phyloP scores from a whole-genome alignment of 1,139 yeast species.

The Magnusiomyces sp. region DNA sequence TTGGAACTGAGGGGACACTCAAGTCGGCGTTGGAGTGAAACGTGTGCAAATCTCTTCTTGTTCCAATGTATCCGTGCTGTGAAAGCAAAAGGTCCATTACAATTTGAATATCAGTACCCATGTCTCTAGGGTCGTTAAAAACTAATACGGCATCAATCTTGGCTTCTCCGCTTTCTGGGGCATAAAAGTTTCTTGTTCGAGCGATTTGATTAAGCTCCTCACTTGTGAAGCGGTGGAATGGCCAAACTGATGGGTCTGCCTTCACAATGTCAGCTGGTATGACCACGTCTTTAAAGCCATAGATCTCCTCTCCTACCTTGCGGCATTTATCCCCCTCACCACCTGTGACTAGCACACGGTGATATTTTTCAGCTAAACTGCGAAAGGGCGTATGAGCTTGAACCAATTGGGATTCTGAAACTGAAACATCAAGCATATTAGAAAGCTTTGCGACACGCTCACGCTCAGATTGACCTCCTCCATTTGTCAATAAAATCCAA shows the following conservation, averaged over 20 bases:
- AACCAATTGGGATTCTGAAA: slow-evolving; percentile 57
- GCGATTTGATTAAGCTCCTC: slow-evolving; percentile 45
- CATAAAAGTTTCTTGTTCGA: slow-evolving; percentile 17
- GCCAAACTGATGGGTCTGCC: slow-evolving; percentile 55
- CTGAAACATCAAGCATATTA: slow-evolving; percentile 39
- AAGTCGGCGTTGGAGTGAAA: slow-evolving; percentile 13
- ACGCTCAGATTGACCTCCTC: slow-evolving; percentile 76
- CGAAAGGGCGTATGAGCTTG: slow-evolving; percentile 91
- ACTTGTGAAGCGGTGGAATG: slow-evolving; percentile 51
- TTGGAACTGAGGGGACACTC: slow-evolving; percentile 58
- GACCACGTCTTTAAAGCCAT: slow-evolving; percentile 76
- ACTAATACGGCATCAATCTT: slow-evolving; percentile 56
- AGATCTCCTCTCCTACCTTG: slow-evolving; percentile 53
- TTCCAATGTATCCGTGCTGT: slow-evolving; percentile 56
- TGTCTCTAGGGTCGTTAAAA: slow-evolving; percentile 86
- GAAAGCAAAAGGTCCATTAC: slow-evolving; percentile 65
- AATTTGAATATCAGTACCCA: slow-evolving; percentile 79
- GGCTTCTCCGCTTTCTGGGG: slow-evolving; percentile 10
- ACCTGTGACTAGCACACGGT: slow-evolving; percentile 73
- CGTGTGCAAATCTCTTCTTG: slow-evolving; percentile 35
- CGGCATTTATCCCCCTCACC: slow-evolving; percentile 67
- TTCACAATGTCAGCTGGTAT: slow-evolving; percentile 66
- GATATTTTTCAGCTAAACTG: slow-evolving; percentile 44
- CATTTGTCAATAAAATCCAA: slow-evolving; percentile 79
- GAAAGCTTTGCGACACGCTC: slow-evolving; percentile 53